Conservation (phyloP, 306 rosid species). For the Pyrus bretschneideri region DNA sequence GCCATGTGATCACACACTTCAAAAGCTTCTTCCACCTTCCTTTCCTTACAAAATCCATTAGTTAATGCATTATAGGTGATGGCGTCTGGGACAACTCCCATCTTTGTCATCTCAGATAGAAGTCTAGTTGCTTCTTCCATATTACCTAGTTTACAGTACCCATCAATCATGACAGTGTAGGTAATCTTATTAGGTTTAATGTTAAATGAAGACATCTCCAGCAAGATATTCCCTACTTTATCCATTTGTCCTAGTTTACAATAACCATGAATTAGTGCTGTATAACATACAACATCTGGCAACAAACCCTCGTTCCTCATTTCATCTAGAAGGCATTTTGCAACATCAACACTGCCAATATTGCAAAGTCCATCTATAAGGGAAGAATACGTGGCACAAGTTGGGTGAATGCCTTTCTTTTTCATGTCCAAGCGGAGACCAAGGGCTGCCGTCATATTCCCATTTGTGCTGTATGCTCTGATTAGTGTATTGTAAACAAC, state of each 20-base stretch:
- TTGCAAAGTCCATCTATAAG: constrained; percentile 66
- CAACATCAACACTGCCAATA: constrained; percentile 47
- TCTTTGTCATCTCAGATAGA: background rate
- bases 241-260: constrained; percentile 34
- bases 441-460: constrained; percentile 47
- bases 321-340: constrained; percentile 23
- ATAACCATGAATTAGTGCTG: constrained; percentile 69
- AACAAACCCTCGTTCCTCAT: background rate
- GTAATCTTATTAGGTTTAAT: background rate
- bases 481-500: constrained; percentile 60
- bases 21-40: background rate
- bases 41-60: background rate
- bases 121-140: constrained; percentile 42
- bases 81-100: background rate
- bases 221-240: background rate
- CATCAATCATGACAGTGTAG: constrained; percentile 39
- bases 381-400: constrained; percentile 58
- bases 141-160: constrained; percentile 61
- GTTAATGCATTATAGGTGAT: background rate
- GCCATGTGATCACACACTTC: background rate
- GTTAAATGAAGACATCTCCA: background rate
- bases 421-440: constrained; percentile 49
- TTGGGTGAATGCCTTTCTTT: constrained; percentile 40
- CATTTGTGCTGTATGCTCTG: constrained; percentile 39
- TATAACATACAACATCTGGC: constrained; percentile 5